Percentiles rank a stretch among this genome's conserved stretches.
These are phyloP conservation scores for Penicillium dipodomyicola DNA, from an alignment of 495 filamentous ascomycete species.

Conservation along the genomic window DNA sequence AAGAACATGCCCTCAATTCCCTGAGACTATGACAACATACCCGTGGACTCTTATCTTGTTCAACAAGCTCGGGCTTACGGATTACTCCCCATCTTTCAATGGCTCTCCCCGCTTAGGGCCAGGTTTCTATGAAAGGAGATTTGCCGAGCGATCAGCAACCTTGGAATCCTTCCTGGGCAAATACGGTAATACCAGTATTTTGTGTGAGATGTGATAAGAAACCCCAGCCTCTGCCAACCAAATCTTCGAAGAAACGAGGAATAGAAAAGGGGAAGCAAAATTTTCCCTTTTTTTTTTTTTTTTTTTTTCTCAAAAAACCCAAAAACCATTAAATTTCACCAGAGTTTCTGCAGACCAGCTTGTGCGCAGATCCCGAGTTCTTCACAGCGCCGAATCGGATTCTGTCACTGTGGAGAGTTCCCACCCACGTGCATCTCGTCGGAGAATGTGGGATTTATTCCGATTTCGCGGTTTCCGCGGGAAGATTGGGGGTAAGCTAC, in stretches of 20 bases:
- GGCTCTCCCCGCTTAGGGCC: not conserved
- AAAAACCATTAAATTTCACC: not conserved
- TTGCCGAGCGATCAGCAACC: slow-evolving; percentile 10
- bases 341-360: slow-evolving; percentile 14
- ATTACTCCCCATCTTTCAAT: not conserved
- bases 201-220: slow-evolving; percentile 10
- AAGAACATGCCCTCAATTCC: not conserved
- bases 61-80: not conserved
- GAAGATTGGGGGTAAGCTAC: slow-evolving; percentile 9
- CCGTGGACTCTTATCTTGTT: not conserved
- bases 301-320: not conserved
- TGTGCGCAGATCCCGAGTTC: not conserved
- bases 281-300: no score
- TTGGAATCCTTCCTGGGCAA: not conserved
- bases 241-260: not conserved
- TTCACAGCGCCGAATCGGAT: slow-evolving; percentile 8
- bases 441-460: not conserved
- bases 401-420: slow-evolving; percentile 2
- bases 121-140: slow-evolving; percentile 8
- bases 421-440: slow-evolving; percentile 12
- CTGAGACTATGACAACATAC: not conserved
- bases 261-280: not conserved
- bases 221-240: not conserved
- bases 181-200: not conserved
- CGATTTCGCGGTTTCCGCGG: slow-evolving; percentile 4